Conservation (phyloP, 2,329 filamentous ascomycete species). For the Neurospora crassa region DNA sequence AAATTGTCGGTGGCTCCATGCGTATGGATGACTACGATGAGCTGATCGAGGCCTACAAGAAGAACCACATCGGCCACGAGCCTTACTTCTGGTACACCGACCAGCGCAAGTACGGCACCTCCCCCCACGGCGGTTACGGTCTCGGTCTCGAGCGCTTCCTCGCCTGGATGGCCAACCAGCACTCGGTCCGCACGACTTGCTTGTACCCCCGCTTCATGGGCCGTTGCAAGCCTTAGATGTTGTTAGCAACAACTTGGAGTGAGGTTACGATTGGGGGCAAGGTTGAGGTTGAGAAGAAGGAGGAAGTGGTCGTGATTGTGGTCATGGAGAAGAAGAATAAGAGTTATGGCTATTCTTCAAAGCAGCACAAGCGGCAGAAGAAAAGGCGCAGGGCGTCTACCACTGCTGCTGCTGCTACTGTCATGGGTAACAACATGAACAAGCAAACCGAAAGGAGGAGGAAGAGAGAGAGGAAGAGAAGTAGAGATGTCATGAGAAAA, state of each 20-base stretch:
- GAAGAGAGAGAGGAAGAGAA: neutral
- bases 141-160: conserved; percentile 78
- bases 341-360: neutral
- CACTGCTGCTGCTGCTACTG: neutral
- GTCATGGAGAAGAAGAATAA: neutral
- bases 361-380: neutral
- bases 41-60: conserved; percentile 77
- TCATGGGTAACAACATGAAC: neutral
- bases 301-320: neutral
- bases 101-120: conserved; percentile 92
- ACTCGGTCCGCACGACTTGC: conserved; percentile 57
- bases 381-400: neutral
- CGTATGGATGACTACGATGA: conserved; percentile 89
- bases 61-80: conserved; percentile 65
- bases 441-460: neutral
- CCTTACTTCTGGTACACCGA: conserved; percentile 87
- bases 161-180: conserved; percentile 55
- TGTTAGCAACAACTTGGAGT: neutral
- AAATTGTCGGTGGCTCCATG: conserved; percentile 96
- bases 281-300: neutral
- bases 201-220: conserved; percentile 76
- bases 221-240: conserved; percentile 60
- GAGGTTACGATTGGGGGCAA: neutral
- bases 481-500: neutral
- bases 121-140: conserved; percentile 87